Evolutionary conservation across 2,329 filamentous ascomycete species (phyloP), one percentile per base, ranked within the genome.

Genomic region (Colletotrichum navitas): DNA sequence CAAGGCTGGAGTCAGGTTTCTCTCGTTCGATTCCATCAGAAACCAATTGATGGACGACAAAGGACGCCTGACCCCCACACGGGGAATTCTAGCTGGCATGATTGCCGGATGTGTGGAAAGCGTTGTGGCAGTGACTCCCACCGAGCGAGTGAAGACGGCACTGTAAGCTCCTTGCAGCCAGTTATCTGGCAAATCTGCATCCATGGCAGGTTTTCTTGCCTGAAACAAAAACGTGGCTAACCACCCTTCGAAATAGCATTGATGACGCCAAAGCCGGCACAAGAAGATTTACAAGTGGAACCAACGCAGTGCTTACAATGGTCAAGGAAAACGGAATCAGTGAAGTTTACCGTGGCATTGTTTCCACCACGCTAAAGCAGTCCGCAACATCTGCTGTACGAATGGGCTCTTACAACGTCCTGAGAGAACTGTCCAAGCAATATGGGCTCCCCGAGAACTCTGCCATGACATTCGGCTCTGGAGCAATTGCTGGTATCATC

Each of bases 71-170:
- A 87, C 88, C 0, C 85, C 89, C 0, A 76, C 83, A 0, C 81
- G 87, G 2, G 90, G 88, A 49, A 84, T 92, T n/a, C 76, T 88
- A 0, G 90, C 90, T 6, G 91, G 91, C 11, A 91, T 92, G 88
- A 81, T 84, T 1, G 88, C 89, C 0, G 91, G 91, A 0, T 85
- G 89, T 0, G 85, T 90, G 0, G 90, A 90, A 24, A 89, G 86
- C 66, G 83, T 90, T 0, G 85, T 87, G n/a, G 90, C 89, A 1
- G 90, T 93, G 1, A 93, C 90, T 2, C 91, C 91, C 0, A 91
- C 89, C 0, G 91, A 93, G 76, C 84, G 90, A 21, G 88, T 93
- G 76, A 93, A 92, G 78, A 93, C 91, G 1, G 90, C 90, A 0
- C 77, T 92, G 75, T 78, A 82, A 64, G 79, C 76, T 43, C 21